Evolutionary conservation across 352 stramenopile genomes (phyloP), one percentile per base, ranked within the genome.

Genomic region (Phytophthora litchii): DNA sequence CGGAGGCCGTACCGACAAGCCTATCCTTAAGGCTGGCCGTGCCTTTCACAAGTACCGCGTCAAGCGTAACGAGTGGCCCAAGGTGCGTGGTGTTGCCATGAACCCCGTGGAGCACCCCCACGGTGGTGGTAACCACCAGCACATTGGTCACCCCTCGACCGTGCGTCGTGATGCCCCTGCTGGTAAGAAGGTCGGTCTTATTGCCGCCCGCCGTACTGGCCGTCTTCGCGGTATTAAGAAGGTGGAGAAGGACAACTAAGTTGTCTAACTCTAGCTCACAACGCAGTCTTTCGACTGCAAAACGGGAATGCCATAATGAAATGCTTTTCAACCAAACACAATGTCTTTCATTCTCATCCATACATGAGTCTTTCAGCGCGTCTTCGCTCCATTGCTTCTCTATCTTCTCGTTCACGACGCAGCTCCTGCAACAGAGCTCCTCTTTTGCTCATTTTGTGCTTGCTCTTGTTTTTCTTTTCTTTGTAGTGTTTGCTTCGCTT

Each of bases 81-180:
- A 86, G 58, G 97, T 99, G 80, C 90, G 97, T 97, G 97, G 97
- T 99, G 97, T 99, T 67, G 97, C 97, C 42, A 99, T 99, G 91
- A 99, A 99, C 84, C 97, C 97, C 50, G 97, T 99, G 62, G 97
- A 99, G 91, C 97, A 99, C 83, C 97, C 97, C 53, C 94, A 98
- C 87, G 97, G 97, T 97, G 97, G 97, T 97, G 97, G 97, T 98
- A 99, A 99, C 95, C 97, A 99, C 85, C 97, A 99, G 89, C 97
- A 99, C 83, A 99, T 99, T 89, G 97, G 97, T 96, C 97, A 98
- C 82, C 96, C 97, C 48, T 99, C 96, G 54, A 99, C 97, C n/a
- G 91, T 98, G 19, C 89, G 80, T 59, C 81, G 93, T 57, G 92
- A 98, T 59, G 91, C 90, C 44, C 94, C 96, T 32, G 86, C 97